Evolutionary conservation across 1,139 yeast genomes (phyloP).

Genomic region (Sugiyamaella japonica): DNA sequence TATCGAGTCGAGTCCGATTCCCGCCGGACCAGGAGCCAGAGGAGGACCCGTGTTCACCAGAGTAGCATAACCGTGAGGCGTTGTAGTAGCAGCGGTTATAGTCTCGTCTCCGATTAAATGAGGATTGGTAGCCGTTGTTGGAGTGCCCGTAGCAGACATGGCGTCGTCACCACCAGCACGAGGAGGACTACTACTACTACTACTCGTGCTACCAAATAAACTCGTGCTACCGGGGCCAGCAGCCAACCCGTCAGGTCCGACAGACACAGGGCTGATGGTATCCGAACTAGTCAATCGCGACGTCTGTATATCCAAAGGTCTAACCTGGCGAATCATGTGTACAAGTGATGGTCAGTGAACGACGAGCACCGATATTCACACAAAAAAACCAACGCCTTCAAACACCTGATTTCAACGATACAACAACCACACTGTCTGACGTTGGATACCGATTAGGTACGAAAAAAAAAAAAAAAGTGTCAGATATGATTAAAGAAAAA

Average conservation of each 20-base stretch:
- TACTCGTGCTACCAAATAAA: background rate
- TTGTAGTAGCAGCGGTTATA: background rate
- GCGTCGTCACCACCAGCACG: no score
- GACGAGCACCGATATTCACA: no score
- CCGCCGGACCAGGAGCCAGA: background rate
- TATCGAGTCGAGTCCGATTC: background rate
- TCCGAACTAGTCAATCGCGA: conserved; percentile 3
- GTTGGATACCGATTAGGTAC: no score
- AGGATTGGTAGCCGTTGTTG: background rate
- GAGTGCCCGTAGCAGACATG: background rate
- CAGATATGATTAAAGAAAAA: background rate
- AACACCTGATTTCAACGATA: no score
- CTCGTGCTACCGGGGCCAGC: background rate
- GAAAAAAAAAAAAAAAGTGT: background rate
- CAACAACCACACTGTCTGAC: no score
- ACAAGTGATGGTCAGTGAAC: background rate
- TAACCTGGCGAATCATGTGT: conserved; percentile 3
- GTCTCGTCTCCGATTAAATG: background rate
- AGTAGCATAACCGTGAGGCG: conserved; percentile 1
- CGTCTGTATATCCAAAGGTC: conserved; percentile 2
- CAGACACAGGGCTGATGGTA: background rate
- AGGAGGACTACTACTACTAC: background rate
- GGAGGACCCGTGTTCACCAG: conserved; percentile 6
- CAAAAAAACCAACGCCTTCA: no score
- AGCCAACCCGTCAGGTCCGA: background rate